Base-by-base conservation (phyloP, 495 filamentous ascomycete species). In the Neurospora sp. region DNA sequence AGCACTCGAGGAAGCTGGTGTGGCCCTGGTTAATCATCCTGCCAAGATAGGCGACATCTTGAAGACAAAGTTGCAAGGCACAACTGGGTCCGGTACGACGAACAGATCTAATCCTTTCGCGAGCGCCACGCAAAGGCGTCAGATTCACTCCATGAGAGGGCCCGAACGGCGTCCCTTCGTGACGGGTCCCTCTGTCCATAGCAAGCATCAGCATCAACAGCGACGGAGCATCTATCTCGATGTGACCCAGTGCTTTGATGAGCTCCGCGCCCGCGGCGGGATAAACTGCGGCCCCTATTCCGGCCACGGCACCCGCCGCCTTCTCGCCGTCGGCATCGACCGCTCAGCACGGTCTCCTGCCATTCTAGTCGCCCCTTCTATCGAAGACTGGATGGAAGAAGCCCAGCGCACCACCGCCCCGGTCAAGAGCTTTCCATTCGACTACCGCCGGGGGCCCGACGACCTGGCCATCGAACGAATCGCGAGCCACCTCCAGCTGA, bases 11-110 rank as follows among this genome's bases (percentile, higher is more conserved):
- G 83, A 85, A 73, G 92, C 89, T 18, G 93, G 93, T 7, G 92
- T 89, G 0, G 88, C 88, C 1, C 90, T 96, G 81, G 91, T 94
- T 10, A 89, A 92, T 73, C 93, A 97, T 78, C 94, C 93, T 0
- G 89, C 91, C 71, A 88, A 93, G 72, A 94, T 97, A 76, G 94
- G 94, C 0, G 84, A 87, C 18, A 88, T 87, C 0, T 90, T 97
- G 85, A 90, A 89, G 79, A 81, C 81, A 11, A 78, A 79, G 70
- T 69, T 85, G n/a, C 72, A 71, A 14, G 74, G 69, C 5, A 71
- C 35, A 31, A 69, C 7, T 42, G 66, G 23, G 20, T 18, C 44
- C 8, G 37, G 18, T 16, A 12, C 80, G 92, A 1, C 81, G 92
- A 66, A 6, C 27, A 14, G 14, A 79, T 77, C 12, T 72, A 73